Percentiles rank a stretch among this genome's conserved stretches.
These are phyloP conservation scores for Bathelium albidoporum DNA, from an alignment of 495 filamentous ascomycete genomes.

Conservation along the genomic window DNA sequence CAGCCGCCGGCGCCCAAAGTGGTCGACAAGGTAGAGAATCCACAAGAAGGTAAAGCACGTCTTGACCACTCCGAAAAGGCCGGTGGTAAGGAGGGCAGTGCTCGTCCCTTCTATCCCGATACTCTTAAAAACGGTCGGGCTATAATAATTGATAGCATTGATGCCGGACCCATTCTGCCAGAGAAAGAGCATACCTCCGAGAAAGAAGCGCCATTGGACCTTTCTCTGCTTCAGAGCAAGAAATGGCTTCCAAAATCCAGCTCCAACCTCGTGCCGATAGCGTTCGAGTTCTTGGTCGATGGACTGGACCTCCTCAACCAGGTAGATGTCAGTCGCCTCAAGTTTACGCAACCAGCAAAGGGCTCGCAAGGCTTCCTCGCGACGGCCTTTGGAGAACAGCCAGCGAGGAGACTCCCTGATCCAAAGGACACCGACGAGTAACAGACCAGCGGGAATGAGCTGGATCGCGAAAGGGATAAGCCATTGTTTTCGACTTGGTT, in stretches of 20 bases:
- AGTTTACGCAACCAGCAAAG: slow-evolving; percentile 58
- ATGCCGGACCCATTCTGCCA: slow-evolving; percentile 59
- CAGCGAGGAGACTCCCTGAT: slow-evolving; percentile 55
- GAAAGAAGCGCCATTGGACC: slow-evolving; percentile 53
- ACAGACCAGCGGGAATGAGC: slow-evolving; percentile 43
- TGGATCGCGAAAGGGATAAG: slow-evolving; percentile 49
- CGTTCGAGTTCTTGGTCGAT: slow-evolving; percentile 52
- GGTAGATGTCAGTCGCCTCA: slow-evolving; percentile 47
- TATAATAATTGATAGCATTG: slow-evolving; percentile 60
- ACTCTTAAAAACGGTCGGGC: slow-evolving; percentile 46
- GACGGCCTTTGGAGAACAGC: slow-evolving; percentile 47
- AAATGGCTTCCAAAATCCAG: slow-evolving; percentile 61
- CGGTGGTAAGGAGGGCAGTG: slow-evolving; percentile 41
- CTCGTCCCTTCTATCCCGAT: slow-evolving; percentile 47
- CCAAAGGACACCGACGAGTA: slow-evolving; percentile 39
- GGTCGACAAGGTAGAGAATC: slow-evolving; percentile 46
- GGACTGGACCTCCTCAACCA: slow-evolving; percentile 52
- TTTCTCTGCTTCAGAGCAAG: slow-evolving; percentile 39
- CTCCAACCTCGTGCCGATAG: slow-evolving; percentile 44
- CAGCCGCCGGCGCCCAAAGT: slow-evolving; percentile 46
- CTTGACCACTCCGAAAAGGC: slow-evolving; percentile 45
- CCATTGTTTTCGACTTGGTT: slow-evolving; percentile 41
- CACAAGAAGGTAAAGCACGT: slow-evolving; percentile 52
- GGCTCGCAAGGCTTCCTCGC: slow-evolving; percentile 46
- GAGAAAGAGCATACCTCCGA: slow-evolving; percentile 57